Evolutionary conservation across 106 monocot species (phyloP), one percentile per base, ranked within the genome.

Genomic region (Phalaenopsis equestris): DNA sequence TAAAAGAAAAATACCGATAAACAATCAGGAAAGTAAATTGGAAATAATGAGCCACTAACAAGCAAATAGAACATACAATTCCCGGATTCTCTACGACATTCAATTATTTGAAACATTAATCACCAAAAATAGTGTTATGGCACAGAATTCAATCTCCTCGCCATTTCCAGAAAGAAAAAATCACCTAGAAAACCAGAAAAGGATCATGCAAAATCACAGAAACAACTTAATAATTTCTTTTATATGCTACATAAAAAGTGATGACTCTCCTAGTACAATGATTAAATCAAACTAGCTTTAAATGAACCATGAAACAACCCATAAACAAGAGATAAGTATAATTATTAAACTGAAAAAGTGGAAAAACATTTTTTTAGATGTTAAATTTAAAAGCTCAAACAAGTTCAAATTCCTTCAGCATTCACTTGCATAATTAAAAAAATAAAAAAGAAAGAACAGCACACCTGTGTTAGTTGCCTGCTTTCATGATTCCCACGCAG

Each of bases 401-500:
- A 70, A 38, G 14, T 74, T 42, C 18, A 74, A 74, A 45, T 42
- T 43, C 21, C 74, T 43, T 19, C 19, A 74, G 43, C 4, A 74
- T 19, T 41, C 5, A 11, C 23, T 45, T 45, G 8, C 19, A 49
- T 23, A 76, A 43, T 74, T 11, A 77, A 52, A 52, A 65, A 36
- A 38, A 52, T 12, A 65, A 36, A 38, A 0, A 57, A 2, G 8
- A 70, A 73, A 75, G 38, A 81, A 79, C 10, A 73, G 12, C 37
- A 75, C 88, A 96, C 96, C 91, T 97, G 94, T 70, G 96, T 97
- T 61, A 97, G 83, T 84, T 97, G 96, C 78, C 96, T 88, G 87
- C 96, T 97, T 89, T 97, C 96, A 87, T 97, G 94, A 49, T 97
- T 97, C 43, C 96, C 96, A 73, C 96, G 91, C 80, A 97, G 86